phyloP scores from a whole-genome alignment of 1,284 basidiomycete genomes.

The Heterobasidion irregulare region DNA sequence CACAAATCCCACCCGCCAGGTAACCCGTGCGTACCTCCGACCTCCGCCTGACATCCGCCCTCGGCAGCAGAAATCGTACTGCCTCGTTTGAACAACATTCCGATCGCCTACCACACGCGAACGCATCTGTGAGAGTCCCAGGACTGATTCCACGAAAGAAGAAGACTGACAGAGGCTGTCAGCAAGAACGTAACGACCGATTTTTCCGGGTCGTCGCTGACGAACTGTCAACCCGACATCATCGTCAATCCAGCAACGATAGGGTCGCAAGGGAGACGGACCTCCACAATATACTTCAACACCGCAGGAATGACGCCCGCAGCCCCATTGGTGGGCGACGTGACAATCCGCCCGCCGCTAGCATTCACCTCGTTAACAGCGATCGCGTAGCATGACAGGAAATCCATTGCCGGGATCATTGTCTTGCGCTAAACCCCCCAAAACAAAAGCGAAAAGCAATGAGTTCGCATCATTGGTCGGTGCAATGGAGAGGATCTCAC shows the following conservation, averaged over 20 bases:
- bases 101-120: slow-evolving; percentile 54
- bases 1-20: slow-evolving; percentile 11
- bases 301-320: slow-evolving; percentile 91
- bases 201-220: slow-evolving; percentile 84
- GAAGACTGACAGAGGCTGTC: slow-evolving; percentile 60
- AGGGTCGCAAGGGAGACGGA: slow-evolving; percentile 15
- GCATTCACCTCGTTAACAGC: slow-evolving; percentile 91
- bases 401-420: slow-evolving; percentile 90
- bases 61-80: slow-evolving; percentile 96
- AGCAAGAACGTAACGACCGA: slow-evolving; percentile 81
- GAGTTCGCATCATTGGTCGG: background rate
- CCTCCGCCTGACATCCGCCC: slow-evolving; percentile 84
- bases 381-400: slow-evolving; percentile 88
- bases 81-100: slow-evolving; percentile 96
- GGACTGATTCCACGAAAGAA: too few species aligned
- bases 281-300: slow-evolving; percentile 82
- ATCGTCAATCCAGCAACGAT: background rate
- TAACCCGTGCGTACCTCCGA: slow-evolving; percentile 47
- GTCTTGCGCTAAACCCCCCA: slow-evolving; percentile 53
- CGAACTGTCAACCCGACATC: slow-evolving; percentile 45
- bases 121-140: slow-evolving; percentile 1
- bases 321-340: slow-evolving; percentile 86
- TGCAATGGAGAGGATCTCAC: slow-evolving; percentile 31
- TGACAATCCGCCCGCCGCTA: slow-evolving; percentile 88
- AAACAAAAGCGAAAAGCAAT: slow-evolving; percentile 4